Evolutionary conservation across 2,329 filamentous ascomycete species (phyloP).

Genomic region (Fusarium nygamai): DNA sequence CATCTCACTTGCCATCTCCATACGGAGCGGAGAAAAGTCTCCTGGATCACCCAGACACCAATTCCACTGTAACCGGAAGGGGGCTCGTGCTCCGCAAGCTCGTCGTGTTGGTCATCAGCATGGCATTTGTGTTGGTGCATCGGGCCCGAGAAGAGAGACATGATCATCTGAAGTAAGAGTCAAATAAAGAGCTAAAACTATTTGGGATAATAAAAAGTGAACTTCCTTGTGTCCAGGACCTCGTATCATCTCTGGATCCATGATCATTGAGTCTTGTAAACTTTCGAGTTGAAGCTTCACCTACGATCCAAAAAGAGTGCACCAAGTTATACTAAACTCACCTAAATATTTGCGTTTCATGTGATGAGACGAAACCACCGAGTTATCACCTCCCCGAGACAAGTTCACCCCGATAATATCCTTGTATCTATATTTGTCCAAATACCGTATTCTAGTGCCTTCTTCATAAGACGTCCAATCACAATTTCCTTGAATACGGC

Average conservation of each 20-base stretch:
- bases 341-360: fast-evolving
- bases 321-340: background rate
- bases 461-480: background rate
- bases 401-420: background rate
- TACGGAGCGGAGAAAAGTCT: background rate
- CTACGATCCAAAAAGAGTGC: background rate
- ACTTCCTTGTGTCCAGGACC: no score
- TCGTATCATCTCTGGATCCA: no score
- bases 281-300: background rate
- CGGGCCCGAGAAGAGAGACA: background rate
- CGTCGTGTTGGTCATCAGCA: background rate
- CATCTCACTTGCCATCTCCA: background rate
- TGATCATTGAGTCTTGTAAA: no score
- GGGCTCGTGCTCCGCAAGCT: background rate
- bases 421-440: background rate
- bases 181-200: fast-evolving
- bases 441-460: background rate
- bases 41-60: fast-evolving
- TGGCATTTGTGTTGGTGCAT: background rate
- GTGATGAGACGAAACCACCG: no score
- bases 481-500: background rate
- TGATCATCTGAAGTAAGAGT: fast-evolving
- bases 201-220: no score
- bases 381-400: fast-evolving
- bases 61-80: background rate